phyloP scores from a whole-genome alignment of 1,139 yeast genomes.

The Pichia sp. region DNA sequence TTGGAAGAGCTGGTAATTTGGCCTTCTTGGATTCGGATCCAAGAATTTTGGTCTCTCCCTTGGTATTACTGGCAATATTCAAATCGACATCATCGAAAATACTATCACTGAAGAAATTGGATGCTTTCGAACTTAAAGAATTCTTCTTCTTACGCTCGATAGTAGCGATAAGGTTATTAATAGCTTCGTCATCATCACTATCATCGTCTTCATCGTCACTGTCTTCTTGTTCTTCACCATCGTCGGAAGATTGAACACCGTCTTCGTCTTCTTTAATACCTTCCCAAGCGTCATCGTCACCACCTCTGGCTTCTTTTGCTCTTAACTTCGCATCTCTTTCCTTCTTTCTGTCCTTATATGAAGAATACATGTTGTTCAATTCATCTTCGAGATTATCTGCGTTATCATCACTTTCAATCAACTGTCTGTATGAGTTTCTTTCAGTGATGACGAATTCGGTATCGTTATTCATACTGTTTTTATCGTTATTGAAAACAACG shows the following conservation, averaged over 20 bases:
- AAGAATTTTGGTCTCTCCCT: slow-evolving; percentile 22
- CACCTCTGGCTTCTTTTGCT: slow-evolving; percentile 83
- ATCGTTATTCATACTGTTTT: slow-evolving; percentile 38
- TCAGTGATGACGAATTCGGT: slow-evolving; percentile 38
- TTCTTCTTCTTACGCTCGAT: slow-evolving; percentile 46
- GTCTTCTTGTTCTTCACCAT: slow-evolving; percentile 33
- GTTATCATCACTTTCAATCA: slow-evolving; percentile 49
- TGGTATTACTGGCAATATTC: slow-evolving; percentile 25
- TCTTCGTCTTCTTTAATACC: slow-evolving; percentile 59
- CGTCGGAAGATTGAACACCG: slow-evolving; percentile 43
- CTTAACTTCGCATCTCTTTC: slow-evolving; percentile 78
- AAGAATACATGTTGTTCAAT: slow-evolving; percentile 76
- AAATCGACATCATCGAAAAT: slow-evolving; percentile 60
- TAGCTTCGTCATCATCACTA: slow-evolving; percentile 75
- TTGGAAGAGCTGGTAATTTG: background rate
- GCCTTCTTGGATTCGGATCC: slow-evolving; percentile 17
- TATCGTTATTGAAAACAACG: slow-evolving; percentile 62
- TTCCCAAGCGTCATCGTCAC: slow-evolving; percentile 75
- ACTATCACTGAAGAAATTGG: slow-evolving; percentile 74
- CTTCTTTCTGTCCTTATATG: slow-evolving; percentile 69
- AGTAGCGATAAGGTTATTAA: slow-evolving; percentile 58
- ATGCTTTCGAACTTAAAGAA: slow-evolving; percentile 69
- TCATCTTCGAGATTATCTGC: slow-evolving; percentile 76
- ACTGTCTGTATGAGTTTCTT: slow-evolving; percentile 35
- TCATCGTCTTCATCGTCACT: slow-evolving; percentile 33